A percentile compares a stretch with the other conserved stretches of the same genome.
Conservation (phyloP, 371 early-diverging fungal genomes). For the Mortierella sp. region DNA sequence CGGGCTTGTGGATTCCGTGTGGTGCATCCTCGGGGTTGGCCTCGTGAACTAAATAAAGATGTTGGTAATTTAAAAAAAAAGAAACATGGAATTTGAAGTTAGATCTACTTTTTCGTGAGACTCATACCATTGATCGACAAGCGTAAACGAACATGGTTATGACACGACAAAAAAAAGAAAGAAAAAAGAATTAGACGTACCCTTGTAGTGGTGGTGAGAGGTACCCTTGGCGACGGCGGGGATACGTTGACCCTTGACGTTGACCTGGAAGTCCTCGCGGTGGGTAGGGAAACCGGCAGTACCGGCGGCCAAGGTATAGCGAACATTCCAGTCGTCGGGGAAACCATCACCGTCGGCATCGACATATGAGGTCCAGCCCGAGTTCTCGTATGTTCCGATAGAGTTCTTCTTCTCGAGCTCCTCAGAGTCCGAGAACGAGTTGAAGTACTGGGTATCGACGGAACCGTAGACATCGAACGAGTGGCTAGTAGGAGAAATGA, state of each 20-base stretch:
- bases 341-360: conserved; percentile 78
- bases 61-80: background rate
- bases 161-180: conserved; percentile 11
- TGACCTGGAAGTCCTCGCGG: conserved; percentile 72
- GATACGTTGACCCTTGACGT: conserved; percentile 58
- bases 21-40: conserved; percentile 59
- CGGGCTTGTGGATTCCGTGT: conserved; percentile 61
- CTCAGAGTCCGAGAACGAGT: conserved; percentile 39
- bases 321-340: conserved; percentile 73
- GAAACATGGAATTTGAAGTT: background rate
- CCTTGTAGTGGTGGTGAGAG: conserved; percentile 51
- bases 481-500: conserved; percentile 55
- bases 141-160: too few species aligned
- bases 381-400: conserved; percentile 72
- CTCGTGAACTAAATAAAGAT: conserved; percentile 24
- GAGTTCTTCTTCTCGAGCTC: conserved; percentile 68
- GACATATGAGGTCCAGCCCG: conserved; percentile 77
- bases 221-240: conserved; percentile 58
- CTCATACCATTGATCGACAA: background rate
- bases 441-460: conserved; percentile 67
- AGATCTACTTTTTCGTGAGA: background rate
- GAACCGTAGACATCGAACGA: conserved; percentile 81
- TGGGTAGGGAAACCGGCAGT: conserved; percentile 72
- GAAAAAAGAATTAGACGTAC: background rate
- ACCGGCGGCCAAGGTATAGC: conserved; percentile 73